A percentile compares a stretch with the other conserved stretches of the same genome.
phyloP scores from a whole-genome alignment of 768 basidiomycete genomes.

The Termitomyces sp. region DNA sequence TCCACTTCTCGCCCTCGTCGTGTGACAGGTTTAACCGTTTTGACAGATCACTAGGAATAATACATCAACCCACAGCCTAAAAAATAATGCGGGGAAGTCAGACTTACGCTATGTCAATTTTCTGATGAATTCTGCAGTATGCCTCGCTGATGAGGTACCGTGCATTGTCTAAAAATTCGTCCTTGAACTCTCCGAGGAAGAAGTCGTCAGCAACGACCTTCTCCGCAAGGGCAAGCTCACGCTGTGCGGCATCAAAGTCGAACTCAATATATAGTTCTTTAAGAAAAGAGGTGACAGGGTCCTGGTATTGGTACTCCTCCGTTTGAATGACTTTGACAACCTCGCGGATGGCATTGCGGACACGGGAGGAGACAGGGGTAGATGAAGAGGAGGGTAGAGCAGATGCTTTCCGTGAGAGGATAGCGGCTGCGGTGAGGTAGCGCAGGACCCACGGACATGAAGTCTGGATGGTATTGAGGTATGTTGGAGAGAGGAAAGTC shows the following conservation, averaged over 20 bases:
- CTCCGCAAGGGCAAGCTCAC: conserved; percentile 73
- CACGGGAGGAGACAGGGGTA: conserved; percentile 58
- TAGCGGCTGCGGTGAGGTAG: conserved; percentile 90
- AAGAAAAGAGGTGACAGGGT: conserved; percentile 91
- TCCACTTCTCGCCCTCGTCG: conserved; percentile 99
- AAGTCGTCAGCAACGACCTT: conserved; percentile 88
- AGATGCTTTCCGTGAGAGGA: conserved; percentile 82
- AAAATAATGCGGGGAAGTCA: background rate
- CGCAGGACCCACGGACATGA: conserved; percentile 92
- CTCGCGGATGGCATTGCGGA: conserved; percentile 86
- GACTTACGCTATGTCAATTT: conserved; percentile 79
- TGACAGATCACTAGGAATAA: conserved; percentile 70
- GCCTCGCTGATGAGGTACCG: conserved; percentile 95
- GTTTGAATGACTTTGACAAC: conserved; percentile 91
- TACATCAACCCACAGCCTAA: background rate
- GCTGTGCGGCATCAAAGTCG: conserved; percentile 93
- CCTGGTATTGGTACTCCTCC: conserved; percentile 95
- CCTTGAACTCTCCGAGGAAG: conserved; percentile 87
- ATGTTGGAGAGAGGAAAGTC: conserved; percentile 93
- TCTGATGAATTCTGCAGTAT: conserved; percentile 95
- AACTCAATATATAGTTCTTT: conserved; percentile 94
- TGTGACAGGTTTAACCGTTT: conserved; percentile 89
- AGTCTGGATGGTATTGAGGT: conserved; percentile 98
- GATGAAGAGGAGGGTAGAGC: conserved; percentile 41
- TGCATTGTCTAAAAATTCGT: conserved; percentile 96